Conservation (phyloP, 2,329 filamentous ascomycete species). For the Drechslerella coelobrocha region DNA sequence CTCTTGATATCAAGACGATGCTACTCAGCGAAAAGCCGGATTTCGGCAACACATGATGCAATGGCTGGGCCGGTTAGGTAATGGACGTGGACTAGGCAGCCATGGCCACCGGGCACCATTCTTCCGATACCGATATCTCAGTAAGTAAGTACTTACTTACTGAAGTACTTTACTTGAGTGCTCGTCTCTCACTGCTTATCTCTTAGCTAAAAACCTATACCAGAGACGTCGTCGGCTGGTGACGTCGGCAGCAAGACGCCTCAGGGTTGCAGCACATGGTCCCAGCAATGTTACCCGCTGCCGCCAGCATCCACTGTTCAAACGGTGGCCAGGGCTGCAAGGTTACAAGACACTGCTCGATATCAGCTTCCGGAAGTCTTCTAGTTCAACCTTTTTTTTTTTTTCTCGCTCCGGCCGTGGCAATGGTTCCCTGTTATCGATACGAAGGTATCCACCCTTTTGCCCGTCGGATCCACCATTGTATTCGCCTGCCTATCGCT, state of each 20-base stretch:
- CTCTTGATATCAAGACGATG: too few species aligned
- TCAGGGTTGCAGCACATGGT: background rate
- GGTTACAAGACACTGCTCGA: background rate
- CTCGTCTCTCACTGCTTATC: too few species aligned
- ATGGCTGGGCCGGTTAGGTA: too few species aligned
- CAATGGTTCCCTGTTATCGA: constrained; percentile 19
- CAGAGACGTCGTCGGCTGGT: background rate
- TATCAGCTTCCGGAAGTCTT: constrained; percentile 49
- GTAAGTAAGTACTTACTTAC: background rate
- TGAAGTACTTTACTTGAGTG: background rate
- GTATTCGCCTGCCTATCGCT: constrained; percentile 45
- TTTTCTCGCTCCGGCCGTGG: background rate
- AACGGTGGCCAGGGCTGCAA: background rate
- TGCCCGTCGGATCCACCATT: constrained; percentile 9
- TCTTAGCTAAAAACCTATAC: background rate
- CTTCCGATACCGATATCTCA: too few species aligned
- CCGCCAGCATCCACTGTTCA: too few species aligned
- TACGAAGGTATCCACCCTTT: background rate
- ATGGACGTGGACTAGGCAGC: too few species aligned
- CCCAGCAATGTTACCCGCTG: too few species aligned
- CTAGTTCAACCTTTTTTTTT: constrained; percentile 19
- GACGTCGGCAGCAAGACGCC: background rate
- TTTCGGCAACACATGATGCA: too few species aligned
- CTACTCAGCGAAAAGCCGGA: too few species aligned
- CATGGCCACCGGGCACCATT: too few species aligned